Conservation (phyloP, 2,329 filamentous ascomycete genomes). For the Cladophialophora exuberans region DNA sequence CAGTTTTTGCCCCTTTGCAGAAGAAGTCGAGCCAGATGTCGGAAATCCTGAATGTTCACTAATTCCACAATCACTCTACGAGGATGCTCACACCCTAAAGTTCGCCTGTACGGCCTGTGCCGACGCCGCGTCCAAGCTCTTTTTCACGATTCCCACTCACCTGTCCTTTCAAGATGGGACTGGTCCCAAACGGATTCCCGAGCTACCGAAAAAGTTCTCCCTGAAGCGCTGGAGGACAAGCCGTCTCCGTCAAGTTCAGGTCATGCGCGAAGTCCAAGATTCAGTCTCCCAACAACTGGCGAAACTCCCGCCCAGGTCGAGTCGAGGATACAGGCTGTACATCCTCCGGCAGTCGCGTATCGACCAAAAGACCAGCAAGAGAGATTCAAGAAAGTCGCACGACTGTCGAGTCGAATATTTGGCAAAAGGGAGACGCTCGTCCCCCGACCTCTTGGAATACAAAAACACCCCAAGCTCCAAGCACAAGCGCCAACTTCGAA, state of each 20-base stretch:
- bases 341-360: neutral
- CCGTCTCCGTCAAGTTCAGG: too few species aligned
- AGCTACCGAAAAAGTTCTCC: neutral
- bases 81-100: slow-evolving; percentile 76
- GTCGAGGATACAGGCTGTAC: neutral
- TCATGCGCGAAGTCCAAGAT: too few species aligned
- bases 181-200: neutral
- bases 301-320: neutral
- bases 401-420: slow-evolving; percentile 1
- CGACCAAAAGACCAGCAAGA: neutral
- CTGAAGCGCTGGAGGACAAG: too few species aligned
- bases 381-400: neutral
- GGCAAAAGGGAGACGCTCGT: neutral
- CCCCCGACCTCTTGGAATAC: too few species aligned
- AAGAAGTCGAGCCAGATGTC: slow-evolving; percentile 21
- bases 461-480: too few species aligned
- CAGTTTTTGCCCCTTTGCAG: neutral
- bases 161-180: neutral
- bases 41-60: slow-evolving; percentile 29
- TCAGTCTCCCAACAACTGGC: too few species aligned
- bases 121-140: neutral
- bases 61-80: slow-evolving; percentile 82
- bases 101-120: slow-evolving; percentile 1
- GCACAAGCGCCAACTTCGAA: too few species aligned
- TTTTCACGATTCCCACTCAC: neutral